A percentile compares a stretch with the other conserved stretches of the same genome.
Conservation (phyloP, 768 basidiomycete species). For the Astraeus odoratus region DNA sequence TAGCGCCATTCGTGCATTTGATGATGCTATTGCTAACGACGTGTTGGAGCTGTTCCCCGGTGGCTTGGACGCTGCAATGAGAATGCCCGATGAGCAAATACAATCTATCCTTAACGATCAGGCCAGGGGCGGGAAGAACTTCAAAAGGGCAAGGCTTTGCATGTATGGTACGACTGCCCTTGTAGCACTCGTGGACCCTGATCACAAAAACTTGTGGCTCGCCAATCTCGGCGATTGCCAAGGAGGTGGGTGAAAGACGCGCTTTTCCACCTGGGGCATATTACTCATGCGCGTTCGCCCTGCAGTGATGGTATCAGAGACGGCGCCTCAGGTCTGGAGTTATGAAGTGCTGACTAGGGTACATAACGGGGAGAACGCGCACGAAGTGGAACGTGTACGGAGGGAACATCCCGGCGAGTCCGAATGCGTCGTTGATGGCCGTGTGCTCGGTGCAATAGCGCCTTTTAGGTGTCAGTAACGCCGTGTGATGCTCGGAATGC, state of each 20-base stretch:
- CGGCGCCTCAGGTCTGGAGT: conserved; percentile 46
- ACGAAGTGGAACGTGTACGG: conserved; percentile 57
- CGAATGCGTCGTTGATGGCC: conserved; percentile 56
- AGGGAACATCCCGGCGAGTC: conserved; percentile 63
- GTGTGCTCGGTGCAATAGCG: conserved; percentile 72
- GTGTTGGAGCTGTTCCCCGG: conserved; percentile 55
- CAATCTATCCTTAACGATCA: conserved; percentile 59
- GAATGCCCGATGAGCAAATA: conserved; percentile 51
- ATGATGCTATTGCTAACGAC: conserved; percentile 61
- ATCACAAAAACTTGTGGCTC: conserved; percentile 64
- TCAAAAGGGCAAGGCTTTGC: conserved; percentile 59
- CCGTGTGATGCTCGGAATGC: conserved; percentile 10
- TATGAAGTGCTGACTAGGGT: conserved; percentile 53
- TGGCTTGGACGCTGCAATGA: conserved; percentile 41
- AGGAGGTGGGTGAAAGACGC: conserved; percentile 44
- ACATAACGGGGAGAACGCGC: conserved; percentile 65
- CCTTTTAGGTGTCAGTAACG: conserved; percentile 62
- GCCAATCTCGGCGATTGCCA: conserved; percentile 80
- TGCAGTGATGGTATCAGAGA: conserved; percentile 46
- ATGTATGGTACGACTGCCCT: conserved; percentile 80
- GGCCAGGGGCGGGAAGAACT: conserved; percentile 48
- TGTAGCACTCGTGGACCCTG: conserved; percentile 65
- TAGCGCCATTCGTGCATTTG: conserved; percentile 53
- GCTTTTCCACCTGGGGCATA: conserved; percentile 3
- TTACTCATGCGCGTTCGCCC: conserved; percentile 12